Conservation (phyloP, 345 rosid genomes). For the Eutrema yunnanense region DNA sequence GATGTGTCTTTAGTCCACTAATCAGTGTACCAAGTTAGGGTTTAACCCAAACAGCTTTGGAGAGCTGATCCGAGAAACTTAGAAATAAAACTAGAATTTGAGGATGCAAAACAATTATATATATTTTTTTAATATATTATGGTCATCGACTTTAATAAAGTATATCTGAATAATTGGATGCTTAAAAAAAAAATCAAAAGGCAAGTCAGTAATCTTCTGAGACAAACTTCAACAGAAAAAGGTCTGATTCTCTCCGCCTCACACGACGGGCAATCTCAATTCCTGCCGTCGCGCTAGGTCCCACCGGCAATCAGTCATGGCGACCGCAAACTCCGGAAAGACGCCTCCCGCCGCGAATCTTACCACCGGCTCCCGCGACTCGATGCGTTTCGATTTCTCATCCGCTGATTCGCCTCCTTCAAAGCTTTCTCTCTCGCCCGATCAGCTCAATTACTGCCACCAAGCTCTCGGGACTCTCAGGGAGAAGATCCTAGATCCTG, state of each 20-base stretch:
- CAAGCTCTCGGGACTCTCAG: conserved; percentile 53
- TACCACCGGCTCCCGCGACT: neutral
- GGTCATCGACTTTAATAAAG: neutral
- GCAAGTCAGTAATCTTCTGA: too few relatives aligned
- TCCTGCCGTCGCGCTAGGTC: conserved; percentile 40
- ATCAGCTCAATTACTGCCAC: conserved; percentile 56
- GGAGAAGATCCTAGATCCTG: conserved; percentile 37
- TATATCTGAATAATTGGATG: neutral
- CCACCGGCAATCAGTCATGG: conserved; percentile 47
- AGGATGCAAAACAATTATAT: too few relatives aligned
- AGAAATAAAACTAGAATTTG: too few relatives aligned
- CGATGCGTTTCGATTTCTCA: conserved; percentile 35
- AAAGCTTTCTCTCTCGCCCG: conserved; percentile 42
- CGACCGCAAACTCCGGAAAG: conserved; percentile 33
- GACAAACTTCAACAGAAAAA: neutral
- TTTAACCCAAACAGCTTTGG: too few relatives aligned
- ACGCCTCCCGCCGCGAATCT: neutral
- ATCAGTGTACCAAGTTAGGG: too few relatives aligned
- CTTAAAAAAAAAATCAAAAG: neutral
- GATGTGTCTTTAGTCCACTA: too few relatives aligned
- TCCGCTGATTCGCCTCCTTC: conserved; percentile 53
- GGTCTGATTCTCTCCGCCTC: conserved; percentile 16
- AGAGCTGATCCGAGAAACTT: too few relatives aligned
- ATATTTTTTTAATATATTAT: too few relatives aligned
- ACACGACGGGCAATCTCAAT: conserved; percentile 56